phyloP scores from a whole-genome alignment of 2,329 filamentous ascomycete genomes.

The Ophiostoma quercus region DNA sequence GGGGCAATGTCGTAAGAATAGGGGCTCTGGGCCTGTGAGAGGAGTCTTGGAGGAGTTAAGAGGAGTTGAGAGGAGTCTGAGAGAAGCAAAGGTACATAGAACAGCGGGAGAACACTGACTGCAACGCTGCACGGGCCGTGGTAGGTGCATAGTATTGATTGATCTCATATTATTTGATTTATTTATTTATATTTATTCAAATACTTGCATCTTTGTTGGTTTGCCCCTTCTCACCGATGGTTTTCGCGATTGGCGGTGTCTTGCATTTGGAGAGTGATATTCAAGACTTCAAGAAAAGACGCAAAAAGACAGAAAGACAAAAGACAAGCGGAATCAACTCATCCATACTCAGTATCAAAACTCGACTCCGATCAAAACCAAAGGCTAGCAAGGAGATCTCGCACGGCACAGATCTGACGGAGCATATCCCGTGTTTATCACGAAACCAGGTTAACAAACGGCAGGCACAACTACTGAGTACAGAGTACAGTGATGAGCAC shows the following conservation, averaged over 20 bases:
- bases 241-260: conserved; percentile 1
- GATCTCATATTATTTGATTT: background rate
- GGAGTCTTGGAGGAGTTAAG: background rate
- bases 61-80: too few species aligned
- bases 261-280: background rate
- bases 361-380: background rate
- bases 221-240: conserved; percentile 4
- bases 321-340: background rate
- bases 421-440: conserved; percentile 9
- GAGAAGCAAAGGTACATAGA: background rate
- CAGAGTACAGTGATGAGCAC: background rate
- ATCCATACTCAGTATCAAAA: background rate
- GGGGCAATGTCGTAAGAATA: conserved; percentile 13
- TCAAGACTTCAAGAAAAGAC: background rate
- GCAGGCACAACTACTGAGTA: background rate
- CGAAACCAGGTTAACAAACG: background rate
- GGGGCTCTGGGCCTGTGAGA: background rate
- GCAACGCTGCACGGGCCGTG: conserved; percentile 9
- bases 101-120: conserved; percentile 12
- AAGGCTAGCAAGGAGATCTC: background rate
- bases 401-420: background rate
- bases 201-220: background rate
- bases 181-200: background rate
- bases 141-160: background rate
- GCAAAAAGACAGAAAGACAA: background rate